These are phyloP conservation scores for Hypoxylon cercidicola DNA, from an alignment of 495 filamentous ascomycete species.

Conservation along the genomic window DNA sequence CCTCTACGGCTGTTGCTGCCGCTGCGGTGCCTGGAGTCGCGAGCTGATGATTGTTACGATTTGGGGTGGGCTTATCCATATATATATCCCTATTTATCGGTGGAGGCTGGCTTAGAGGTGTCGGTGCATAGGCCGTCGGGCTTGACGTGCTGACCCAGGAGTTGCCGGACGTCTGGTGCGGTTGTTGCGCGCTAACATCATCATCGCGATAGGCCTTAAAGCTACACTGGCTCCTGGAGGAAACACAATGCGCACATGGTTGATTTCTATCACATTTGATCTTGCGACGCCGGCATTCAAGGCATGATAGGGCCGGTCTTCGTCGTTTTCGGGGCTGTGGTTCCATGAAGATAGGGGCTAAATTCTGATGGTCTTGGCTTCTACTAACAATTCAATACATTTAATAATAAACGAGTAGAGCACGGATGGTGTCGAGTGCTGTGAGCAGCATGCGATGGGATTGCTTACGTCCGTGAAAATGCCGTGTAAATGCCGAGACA, in stretches of 20 bases:
- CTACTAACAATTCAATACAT: too few relatives aligned
- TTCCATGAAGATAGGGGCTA: conserved; percentile 31
- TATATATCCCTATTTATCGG: conserved; percentile 7
- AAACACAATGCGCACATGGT: conserved; percentile 58
- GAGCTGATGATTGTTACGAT: too few relatives aligned
- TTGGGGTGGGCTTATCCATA: too few relatives aligned
- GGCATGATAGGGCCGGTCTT: conserved; percentile 53
- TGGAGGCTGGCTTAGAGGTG: conserved; percentile 6
- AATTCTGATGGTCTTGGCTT: too few relatives aligned
- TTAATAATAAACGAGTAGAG: too few relatives aligned
- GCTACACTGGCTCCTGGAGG: conserved; percentile 35
- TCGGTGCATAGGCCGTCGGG: conserved; percentile 13
- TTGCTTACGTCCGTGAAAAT: background rate
- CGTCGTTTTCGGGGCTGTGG: conserved; percentile 46
- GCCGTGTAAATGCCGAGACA: conserved; percentile 3
- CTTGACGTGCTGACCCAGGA: conserved; percentile 6
- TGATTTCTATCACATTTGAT: conserved; percentile 59
- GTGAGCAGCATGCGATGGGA: too few relatives aligned
- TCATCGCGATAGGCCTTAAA: conserved; percentile 34
- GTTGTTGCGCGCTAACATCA: conserved; percentile 1
- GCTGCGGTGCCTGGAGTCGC: background rate
- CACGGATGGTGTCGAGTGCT: too few relatives aligned
- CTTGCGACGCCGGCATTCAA: conserved; percentile 63
- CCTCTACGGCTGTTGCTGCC: background rate
- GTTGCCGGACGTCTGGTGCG: background rate